Evolutionary conservation across 805 yeast genomes (phyloP).

Genomic region (Yarrowia bubula): DNA sequence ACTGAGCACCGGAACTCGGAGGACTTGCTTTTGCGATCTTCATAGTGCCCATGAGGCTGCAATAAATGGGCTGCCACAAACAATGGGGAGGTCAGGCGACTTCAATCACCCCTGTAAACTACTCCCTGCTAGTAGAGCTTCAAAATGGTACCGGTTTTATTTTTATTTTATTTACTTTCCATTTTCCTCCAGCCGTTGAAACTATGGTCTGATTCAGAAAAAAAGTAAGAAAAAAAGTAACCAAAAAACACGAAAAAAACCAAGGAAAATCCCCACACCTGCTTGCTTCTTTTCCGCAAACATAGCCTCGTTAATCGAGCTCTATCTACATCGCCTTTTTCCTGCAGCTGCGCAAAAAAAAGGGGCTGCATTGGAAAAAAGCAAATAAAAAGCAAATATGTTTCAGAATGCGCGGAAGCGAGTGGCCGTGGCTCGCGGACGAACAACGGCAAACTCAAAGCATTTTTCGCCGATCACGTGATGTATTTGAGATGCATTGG

Average conservation of each 20-base stretch:
- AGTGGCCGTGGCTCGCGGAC: no score
- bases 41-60: no score
- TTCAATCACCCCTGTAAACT: no score
- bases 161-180: not conserved
- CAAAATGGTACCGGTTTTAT: not conserved
- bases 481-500: no score
- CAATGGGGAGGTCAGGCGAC: no score
- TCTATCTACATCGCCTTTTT: not conserved
- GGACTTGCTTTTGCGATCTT: not conserved
- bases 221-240: not conserved
- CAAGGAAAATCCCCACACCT: no score
- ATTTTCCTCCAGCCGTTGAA: not conserved
- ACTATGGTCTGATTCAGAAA: not conserved
- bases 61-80: no score
- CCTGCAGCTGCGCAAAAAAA: not conserved
- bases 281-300: not conserved
- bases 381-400: slow-evolving; percentile 3
- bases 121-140: not conserved
- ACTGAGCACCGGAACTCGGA: not conserved
- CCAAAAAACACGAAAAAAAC: not conserved
- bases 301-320: not conserved
- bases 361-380: not conserved
- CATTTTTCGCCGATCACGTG: no score
- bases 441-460: no score
- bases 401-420: not conserved